Percentiles rank a stretch among this genome's conserved stretches.
Evolutionary conservation across 306 rosid genomes (phyloP).

Genomic region (Begonia peltatifolia): DNA sequence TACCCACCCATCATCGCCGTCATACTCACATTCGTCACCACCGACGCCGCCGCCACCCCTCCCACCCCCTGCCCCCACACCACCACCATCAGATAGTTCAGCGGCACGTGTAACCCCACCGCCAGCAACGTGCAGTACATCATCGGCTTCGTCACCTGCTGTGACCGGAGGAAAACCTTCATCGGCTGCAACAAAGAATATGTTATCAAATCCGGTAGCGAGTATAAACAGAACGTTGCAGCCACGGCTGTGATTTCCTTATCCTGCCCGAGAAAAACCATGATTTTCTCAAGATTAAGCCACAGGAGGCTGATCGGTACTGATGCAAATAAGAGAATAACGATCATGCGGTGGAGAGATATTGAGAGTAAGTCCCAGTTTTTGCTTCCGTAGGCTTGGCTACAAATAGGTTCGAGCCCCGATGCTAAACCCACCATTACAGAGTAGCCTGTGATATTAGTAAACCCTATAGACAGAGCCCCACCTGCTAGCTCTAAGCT

Average conservation of each 20-base stretch:
- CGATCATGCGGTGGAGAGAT: slow-evolving; percentile 74
- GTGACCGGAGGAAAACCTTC: slow-evolving; percentile 59
- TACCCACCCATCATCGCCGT: slow-evolving; percentile 55
- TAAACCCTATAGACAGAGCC: slow-evolving; percentile 86
- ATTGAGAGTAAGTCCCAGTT: slow-evolving; percentile 62
- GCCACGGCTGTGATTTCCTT: slow-evolving; percentile 52
- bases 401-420: slow-evolving; percentile 84
- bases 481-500: slow-evolving; percentile 94
- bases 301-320: slow-evolving; percentile 64
- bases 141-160: slow-evolving; percentile 70
- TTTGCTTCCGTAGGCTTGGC: slow-evolving; percentile 76
- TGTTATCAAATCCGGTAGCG: slow-evolving; percentile 70
- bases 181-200: slow-evolving; percentile 66
- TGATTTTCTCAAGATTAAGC: slow-evolving; percentile 57
- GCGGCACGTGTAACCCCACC: slow-evolving; percentile 55
- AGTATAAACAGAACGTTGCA: slow-evolving; percentile 50
- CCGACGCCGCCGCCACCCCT: slow-evolving; percentile 86
- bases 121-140: slow-evolving; percentile 79
- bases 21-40: slow-evolving; percentile 68
- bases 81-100: slow-evolving; percentile 37
- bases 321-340: slow-evolving; percentile 48
- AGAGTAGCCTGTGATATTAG: slow-evolving; percentile 97
- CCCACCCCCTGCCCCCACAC: slow-evolving; percentile 49
- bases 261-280: slow-evolving; percentile 75
- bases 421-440: slow-evolving; percentile 77